A percentile compares a stretch with the other conserved stretches of the same genome.
These are phyloP conservation scores for Isatis lusitanica DNA, from an alignment of 441 rosid genomes.

Conservation along the genomic window DNA sequence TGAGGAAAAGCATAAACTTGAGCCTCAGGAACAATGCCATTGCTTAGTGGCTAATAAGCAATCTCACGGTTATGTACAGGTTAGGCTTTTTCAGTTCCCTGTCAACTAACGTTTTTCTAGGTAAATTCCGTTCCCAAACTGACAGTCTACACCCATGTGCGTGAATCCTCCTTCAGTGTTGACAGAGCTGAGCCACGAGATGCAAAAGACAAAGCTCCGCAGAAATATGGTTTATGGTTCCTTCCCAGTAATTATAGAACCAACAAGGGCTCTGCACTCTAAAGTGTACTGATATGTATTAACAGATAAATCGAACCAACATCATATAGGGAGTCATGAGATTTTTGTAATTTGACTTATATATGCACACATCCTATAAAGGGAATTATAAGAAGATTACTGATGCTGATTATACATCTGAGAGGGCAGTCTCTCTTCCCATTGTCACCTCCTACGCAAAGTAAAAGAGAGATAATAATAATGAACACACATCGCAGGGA, in stretches of 20 bases:
- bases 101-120: neutral
- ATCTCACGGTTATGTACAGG: conserved; percentile 32
- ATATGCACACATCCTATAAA: conserved; percentile 22
- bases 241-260: conserved; percentile 14
- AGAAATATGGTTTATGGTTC: conserved; percentile 14
- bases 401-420: conserved; percentile 14
- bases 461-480: conserved; percentile 9
- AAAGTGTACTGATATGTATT: conserved; percentile 29
- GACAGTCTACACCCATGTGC: conserved; percentile 11
- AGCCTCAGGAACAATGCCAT: conserved; percentile 65
- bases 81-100: conserved; percentile 12
- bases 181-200: conserved; percentile 23
- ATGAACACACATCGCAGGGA: conserved; percentile 5
- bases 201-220: conserved; percentile 25
- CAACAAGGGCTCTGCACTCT: conserved; percentile 24
- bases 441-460: conserved; percentile 55
- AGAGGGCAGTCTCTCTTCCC: conserved; percentile 45
- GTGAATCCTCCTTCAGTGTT: conserved; percentile 5
- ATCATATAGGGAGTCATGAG: conserved; percentile 17
- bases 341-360: conserved; percentile 31
- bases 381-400: conserved; percentile 9
- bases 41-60: conserved; percentile 16
- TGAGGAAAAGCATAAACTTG: conserved; percentile 84
- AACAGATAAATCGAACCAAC: conserved; percentile 16
- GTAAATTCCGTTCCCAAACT: conserved; percentile 13